Percentiles rank a stretch among this genome's conserved stretches.
phyloP scores from a whole-genome alignment of 2,329 filamentous ascomycete species.

The Claviceps capensis region DNA sequence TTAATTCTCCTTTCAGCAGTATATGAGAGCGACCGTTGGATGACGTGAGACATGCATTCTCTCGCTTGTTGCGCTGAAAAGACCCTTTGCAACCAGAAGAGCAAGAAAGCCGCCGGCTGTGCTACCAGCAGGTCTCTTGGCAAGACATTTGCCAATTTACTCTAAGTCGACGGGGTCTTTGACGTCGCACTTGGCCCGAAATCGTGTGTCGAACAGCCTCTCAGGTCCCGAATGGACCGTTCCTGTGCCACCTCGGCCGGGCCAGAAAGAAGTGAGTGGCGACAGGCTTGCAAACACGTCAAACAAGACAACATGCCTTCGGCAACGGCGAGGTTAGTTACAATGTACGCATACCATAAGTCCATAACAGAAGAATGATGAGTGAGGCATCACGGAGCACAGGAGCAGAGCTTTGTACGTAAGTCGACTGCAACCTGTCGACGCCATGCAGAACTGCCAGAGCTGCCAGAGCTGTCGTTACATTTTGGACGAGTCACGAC shows the following conservation, averaged over 20 bases:
- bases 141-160: background rate
- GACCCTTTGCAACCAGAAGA: background rate
- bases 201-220: background rate
- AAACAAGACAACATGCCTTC: background rate
- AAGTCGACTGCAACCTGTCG: background rate
- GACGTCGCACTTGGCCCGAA: background rate
- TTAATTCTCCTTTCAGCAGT: background rate
- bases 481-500: background rate
- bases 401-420: background rate
- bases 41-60: conserved; percentile 3
- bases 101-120: background rate
- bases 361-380: background rate
- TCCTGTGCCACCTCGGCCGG: background rate
- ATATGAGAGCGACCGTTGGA: background rate
- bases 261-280: background rate
- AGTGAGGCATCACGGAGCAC: conserved; percentile 1
- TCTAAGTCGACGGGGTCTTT: background rate
- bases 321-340: background rate
- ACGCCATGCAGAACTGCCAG: background rate
- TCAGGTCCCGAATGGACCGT: background rate
- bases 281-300: background rate
- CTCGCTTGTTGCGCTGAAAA: background rate
- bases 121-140: background rate
- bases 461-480: background rate
- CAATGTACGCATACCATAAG: background rate